Evolutionary conservation across 148 eudicot genomes (phyloP), one percentile per base, ranked within the genome.

Genomic region (Suaeda aralocaspica): DNA sequence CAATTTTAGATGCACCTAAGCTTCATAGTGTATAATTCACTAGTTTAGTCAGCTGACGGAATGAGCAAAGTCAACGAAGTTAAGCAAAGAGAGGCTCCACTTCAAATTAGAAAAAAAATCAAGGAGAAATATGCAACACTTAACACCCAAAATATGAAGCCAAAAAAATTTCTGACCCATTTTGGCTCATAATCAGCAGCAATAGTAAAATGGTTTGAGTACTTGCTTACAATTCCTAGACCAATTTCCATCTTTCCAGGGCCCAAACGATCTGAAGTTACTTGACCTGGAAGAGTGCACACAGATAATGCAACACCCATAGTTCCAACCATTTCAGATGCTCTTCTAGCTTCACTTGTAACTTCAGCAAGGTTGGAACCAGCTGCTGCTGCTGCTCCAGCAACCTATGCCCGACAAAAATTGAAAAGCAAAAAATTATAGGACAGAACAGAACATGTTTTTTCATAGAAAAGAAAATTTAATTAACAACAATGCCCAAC

Each of bases 191-290:
- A 55, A 16, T 29, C 39, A 33, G 29, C 29, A 42, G 19, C 9
- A 30, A 39, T 45, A 36, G 42, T n/a, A 62, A 29, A 15, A 25
- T 48, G 19, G 44, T 61, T 12, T n/a, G n/a, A n/a, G n/a, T 55
- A 59, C 53, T 33, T 67, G 67, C 98, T 86, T 84, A 94, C 97
- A 75, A 94, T 91, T 82, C 99, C 98, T 66, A 94, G 92, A 71
- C 98, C 98, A 81, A 94, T 91, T 81, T 94, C 98, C 96, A 94
- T 91, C 82, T 89, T 94, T 71, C 97, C 98, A 59, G 97, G 91
- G 67, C 98, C 98, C 77, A 94, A 72, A 74, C 98, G 98, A 64
- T 94, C 97, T 71, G 98, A 73, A 48, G 88, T 79, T 21, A 84
- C 87, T 78, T 87, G 93, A 74, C 99, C 99, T 63, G 99, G 99